Percentiles rank a stretch among this genome's conserved stretches.
phyloP scores from a whole-genome alignment of 2,329 filamentous ascomycete species.

The Ceratocystis smalleyi region DNA sequence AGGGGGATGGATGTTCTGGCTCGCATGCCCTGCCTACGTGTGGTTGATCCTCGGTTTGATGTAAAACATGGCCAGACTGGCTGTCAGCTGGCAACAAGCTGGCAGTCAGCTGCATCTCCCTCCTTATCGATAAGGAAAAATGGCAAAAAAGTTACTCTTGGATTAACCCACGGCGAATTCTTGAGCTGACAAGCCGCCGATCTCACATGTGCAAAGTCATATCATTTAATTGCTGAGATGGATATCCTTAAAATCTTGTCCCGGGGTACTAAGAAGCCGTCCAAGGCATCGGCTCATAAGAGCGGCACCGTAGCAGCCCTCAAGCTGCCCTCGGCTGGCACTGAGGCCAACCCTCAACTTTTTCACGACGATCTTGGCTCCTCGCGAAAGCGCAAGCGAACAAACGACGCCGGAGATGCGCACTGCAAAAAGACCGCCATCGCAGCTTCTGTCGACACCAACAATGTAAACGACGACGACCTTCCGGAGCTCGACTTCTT shows the following conservation, averaged over 20 bases:
- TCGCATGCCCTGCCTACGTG: too few species aligned
- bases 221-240: slow-evolving; percentile 29
- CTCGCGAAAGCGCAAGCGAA: slow-evolving; percentile 32
- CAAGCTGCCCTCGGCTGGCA: slow-evolving; percentile 49
- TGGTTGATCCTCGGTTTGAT: too few species aligned
- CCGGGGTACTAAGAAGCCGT: slow-evolving; percentile 46
- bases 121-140: slow-evolving; percentile 15
- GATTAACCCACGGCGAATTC: not conserved
- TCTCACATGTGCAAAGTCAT: not conserved
- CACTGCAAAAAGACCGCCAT: slow-evolving; percentile 16
- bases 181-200: not conserved
- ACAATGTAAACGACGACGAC: slow-evolving; percentile 19
- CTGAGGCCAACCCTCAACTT: slow-evolving; percentile 50
- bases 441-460: not conserved
- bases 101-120: too few species aligned
- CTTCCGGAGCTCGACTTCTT: slow-evolving; percentile 44
- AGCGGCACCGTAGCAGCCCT: slow-evolving; percentile 23
- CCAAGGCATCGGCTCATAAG: slow-evolving; percentile 24
- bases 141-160: slow-evolving; percentile 4
- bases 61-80: too few species aligned
- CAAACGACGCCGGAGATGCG: slow-evolving; percentile 23
- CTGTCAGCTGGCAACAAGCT: not conserved
- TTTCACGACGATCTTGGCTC: slow-evolving; percentile 42
- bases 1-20: too few species aligned
- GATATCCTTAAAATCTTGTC: slow-evolving; percentile 61